phyloP scores from a whole-genome alignment of 2,329 filamentous ascomycete genomes.

The Fusarium multiceps region DNA sequence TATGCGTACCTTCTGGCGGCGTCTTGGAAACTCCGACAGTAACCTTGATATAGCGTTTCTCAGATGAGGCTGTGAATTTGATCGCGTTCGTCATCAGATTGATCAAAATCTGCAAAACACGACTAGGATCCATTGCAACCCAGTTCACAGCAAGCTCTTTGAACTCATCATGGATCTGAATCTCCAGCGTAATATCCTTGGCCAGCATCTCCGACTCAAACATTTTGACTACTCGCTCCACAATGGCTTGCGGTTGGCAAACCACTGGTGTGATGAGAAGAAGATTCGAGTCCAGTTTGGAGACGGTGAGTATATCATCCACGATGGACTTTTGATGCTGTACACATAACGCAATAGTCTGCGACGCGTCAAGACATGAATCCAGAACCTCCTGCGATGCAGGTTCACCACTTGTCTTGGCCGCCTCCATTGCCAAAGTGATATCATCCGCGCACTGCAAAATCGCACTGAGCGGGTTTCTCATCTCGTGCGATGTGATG shows the following conservation, averaged over 20 bases:
- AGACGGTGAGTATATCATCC: conserved; percentile 76
- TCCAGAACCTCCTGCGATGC: conserved; percentile 56
- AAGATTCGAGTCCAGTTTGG: conserved; percentile 79
- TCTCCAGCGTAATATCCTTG: conserved; percentile 71
- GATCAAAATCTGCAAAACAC: conserved; percentile 81
- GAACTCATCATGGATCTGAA: conserved; percentile 70
- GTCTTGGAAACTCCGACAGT: conserved; percentile 58
- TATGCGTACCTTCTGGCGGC: not conserved
- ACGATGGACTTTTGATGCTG: conserved; percentile 82
- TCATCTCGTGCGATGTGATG: conserved; percentile 76
- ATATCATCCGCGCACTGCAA: conserved; percentile 79
- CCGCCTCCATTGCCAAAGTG: conserved; percentile 54
- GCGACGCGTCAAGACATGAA: conserved; percentile 74
- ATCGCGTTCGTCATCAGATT: conserved; percentile 83
- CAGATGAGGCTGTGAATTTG: conserved; percentile 71
- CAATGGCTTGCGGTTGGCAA: conserved; percentile 71
- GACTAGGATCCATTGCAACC: conserved; percentile 75
- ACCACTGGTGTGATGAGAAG: conserved; percentile 76
- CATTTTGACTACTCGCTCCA: conserved; percentile 76
- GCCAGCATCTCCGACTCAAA: conserved; percentile 78
- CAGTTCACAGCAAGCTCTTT: conserved; percentile 67
- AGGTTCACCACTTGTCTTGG: not conserved
- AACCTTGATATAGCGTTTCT: conserved; percentile 57
- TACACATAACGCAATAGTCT: conserved; percentile 79
- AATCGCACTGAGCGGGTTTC: conserved; percentile 77